phyloP scores from a whole-genome alignment of 139 green algal species.

The Chlorella sp. region DNA sequence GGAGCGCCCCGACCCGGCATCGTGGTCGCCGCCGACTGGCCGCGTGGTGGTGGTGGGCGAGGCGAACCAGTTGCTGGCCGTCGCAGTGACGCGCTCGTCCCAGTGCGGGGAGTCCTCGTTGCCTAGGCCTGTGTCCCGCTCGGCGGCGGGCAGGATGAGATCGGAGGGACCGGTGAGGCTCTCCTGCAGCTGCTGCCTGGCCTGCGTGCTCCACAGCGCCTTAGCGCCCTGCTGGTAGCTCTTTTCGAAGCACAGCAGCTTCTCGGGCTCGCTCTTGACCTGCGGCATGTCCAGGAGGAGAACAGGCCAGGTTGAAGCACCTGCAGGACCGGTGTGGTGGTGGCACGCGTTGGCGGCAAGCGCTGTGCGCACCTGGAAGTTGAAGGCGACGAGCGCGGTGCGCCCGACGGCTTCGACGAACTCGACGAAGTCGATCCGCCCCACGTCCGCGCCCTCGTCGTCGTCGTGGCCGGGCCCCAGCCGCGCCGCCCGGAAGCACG shows the following conservation, averaged over 20 bases:
- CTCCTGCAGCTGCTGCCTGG: not conserved
- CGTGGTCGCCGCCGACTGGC: not conserved
- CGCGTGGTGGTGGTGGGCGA: too few relatives aligned
- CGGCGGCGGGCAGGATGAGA: not conserved
- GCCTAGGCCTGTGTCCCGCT: not conserved
- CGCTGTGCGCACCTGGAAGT: constrained; percentile 18
- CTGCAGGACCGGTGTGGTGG: too few relatives aligned
- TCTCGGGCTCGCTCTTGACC: not conserved
- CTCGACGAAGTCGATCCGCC: constrained; percentile 14
- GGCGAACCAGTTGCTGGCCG: too few relatives aligned
- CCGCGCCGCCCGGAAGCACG: constrained; percentile 6
- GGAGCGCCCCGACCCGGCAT: not conserved
- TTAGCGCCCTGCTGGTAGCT: not conserved
- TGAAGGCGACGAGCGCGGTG: constrained; percentile 8
- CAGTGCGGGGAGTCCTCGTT: not conserved
- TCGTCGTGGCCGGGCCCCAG: not conserved
- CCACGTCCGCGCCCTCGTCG: not conserved
- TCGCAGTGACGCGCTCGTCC: not conserved
- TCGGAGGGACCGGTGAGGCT: not conserved
- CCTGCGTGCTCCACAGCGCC: not conserved
- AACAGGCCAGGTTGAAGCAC: too few relatives aligned
- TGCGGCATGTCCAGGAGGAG: too few relatives aligned
- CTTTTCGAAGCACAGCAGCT: not conserved
- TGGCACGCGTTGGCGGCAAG: too few relatives aligned
- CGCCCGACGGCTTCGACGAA: constrained; percentile 12